phyloP scores from a whole-genome alignment of 2,329 filamentous ascomycete genomes.

The Aureobasidium melanogenum region DNA sequence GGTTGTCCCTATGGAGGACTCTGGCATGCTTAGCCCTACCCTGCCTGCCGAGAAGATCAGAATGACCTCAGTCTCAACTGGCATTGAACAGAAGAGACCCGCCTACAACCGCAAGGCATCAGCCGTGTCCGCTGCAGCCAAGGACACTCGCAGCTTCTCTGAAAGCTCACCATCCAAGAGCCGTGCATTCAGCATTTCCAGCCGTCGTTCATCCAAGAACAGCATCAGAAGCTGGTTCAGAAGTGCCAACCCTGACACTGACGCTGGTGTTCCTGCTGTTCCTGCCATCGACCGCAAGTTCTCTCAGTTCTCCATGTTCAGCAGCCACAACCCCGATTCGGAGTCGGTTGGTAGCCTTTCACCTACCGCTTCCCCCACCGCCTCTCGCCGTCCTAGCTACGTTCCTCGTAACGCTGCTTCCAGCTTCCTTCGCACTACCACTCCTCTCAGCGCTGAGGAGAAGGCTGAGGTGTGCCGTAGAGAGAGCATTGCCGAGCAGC shows the following conservation, averaged over 20 bases:
- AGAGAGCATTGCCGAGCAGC: neutral
- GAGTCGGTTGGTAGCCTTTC: neutral
- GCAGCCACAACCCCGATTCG: slow-evolving; percentile 6
- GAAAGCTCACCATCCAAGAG: neutral
- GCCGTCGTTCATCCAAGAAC: slow-evolving; percentile 9
- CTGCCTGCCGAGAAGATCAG: neutral
- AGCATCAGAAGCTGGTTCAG: slow-evolving; percentile 9
- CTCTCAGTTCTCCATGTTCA: slow-evolving; percentile 6
- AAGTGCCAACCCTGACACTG: slow-evolving; percentile 9
- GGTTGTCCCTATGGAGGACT: neutral
- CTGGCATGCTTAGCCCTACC: neutral
- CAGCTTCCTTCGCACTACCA: slow-evolving; percentile 11
- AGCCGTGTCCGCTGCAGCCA: neutral
- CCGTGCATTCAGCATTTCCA: slow-evolving; percentile 3
- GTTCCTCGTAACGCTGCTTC: slow-evolving; percentile 11
- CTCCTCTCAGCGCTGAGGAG: slow-evolving; percentile 8
- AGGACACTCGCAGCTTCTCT: neutral
- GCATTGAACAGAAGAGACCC: neutral
- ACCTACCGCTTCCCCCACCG: slow-evolving; percentile 1
- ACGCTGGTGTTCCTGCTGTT: slow-evolving; percentile 6
- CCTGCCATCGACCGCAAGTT: slow-evolving; percentile 10
- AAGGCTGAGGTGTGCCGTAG: slow-evolving; percentile 6
- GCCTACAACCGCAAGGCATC: slow-evolving; percentile 6
- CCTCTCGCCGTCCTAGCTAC: slow-evolving; percentile 11
- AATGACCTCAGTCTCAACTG: neutral